Percentiles rank a stretch among this genome's conserved stretches.
Conservation (phyloP, 805 yeast genomes). For the Metschnikowia bowlesiae region DNA sequence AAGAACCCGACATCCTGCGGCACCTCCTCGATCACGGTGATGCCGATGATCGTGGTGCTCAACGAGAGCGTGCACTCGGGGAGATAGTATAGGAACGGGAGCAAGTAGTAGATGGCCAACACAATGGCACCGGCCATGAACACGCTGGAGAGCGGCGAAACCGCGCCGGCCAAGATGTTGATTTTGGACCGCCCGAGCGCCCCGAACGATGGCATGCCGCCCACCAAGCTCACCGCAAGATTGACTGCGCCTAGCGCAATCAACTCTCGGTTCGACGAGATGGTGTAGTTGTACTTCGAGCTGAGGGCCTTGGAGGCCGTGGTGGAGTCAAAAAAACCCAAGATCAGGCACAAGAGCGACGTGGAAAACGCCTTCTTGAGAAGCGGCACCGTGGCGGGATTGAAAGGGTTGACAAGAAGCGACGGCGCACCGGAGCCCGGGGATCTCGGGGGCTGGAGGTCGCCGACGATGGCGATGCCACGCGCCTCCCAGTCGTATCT, state of each 20-base stretch:
- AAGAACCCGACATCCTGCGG: conserved; percentile 44
- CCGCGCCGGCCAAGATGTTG: conserved; percentile 43
- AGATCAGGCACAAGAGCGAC: conserved; percentile 29
- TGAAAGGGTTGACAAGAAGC: conserved; percentile 22
- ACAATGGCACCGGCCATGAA: conserved; percentile 27
- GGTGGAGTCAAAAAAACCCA: conserved; percentile 35
- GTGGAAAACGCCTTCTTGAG: conserved; percentile 25
- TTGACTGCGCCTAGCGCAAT: conserved; percentile 31
- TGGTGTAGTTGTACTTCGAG: conserved; percentile 28
- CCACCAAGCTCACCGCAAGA: conserved; percentile 24
- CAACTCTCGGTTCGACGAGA: conserved; percentile 30
- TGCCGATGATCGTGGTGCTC: conserved; percentile 39
- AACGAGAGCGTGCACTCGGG: conserved; percentile 34
- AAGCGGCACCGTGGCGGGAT: conserved; percentile 15
- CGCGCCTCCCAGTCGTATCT: conserved; percentile 20
- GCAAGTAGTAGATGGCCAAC: conserved; percentile 22
- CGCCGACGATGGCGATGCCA: conserved; percentile 31
- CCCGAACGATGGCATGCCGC: conserved; percentile 35
- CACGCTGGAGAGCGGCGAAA: conserved; percentile 37
- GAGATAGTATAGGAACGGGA: conserved; percentile 23
- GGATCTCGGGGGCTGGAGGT: conserved; percentile 13
- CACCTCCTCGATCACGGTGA: conserved; percentile 45
- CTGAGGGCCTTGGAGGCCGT: conserved; percentile 32
- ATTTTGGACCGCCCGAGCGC: conserved; percentile 34
- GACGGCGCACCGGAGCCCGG: background rate